These are phyloP conservation scores for Komagataella mondaviorum DNA, from an alignment of 805 yeast genomes.

Conservation along the genomic window DNA sequence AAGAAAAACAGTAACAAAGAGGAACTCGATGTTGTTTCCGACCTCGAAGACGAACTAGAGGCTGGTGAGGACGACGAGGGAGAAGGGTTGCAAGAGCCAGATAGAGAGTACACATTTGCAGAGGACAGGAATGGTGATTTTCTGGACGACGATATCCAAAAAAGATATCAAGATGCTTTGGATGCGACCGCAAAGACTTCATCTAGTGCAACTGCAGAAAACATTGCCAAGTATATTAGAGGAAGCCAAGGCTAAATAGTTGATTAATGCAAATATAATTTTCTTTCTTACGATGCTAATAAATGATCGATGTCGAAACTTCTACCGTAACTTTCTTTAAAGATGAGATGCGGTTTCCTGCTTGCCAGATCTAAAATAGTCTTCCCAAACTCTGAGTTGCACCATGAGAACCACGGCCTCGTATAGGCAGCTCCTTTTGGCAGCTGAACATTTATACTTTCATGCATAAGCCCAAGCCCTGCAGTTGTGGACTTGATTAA, in stretches of 20 bases:
- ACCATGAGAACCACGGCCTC: conserved; percentile 91
- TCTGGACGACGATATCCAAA: conserved; percentile 41
- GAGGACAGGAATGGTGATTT: conserved; percentile 51
- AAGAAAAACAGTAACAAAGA: conserved; percentile 9
- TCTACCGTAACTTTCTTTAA: conserved; percentile 25
- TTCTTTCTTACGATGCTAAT: too few relatives aligned
- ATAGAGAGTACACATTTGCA: conserved; percentile 58
- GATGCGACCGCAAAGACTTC: conserved; percentile 48
- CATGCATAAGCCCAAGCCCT: conserved; percentile 76
- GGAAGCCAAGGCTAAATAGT: conserved; percentile 6
- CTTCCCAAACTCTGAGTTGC: conserved; percentile 83
- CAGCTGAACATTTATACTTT: conserved; percentile 55
- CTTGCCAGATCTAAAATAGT: conserved; percentile 67
- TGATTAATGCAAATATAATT: background rate
- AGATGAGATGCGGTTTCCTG: conserved; percentile 61
- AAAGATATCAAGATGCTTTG: conserved; percentile 62
- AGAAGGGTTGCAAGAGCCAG: conserved; percentile 32
- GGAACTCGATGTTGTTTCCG: conserved; percentile 37
- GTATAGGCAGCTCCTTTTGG: conserved; percentile 38
- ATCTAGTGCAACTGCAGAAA: conserved; percentile 56
- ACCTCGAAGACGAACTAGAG: conserved; percentile 27
- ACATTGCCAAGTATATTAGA: conserved; percentile 50
- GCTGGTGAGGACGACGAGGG: conserved; percentile 26
- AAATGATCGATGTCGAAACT: background rate
- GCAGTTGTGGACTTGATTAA: conserved; percentile 49